Evolutionary conservation across 1,284 basidiomycete species (phyloP), one percentile per base, ranked within the genome.

Genomic region (Wolfiporia cocos): DNA sequence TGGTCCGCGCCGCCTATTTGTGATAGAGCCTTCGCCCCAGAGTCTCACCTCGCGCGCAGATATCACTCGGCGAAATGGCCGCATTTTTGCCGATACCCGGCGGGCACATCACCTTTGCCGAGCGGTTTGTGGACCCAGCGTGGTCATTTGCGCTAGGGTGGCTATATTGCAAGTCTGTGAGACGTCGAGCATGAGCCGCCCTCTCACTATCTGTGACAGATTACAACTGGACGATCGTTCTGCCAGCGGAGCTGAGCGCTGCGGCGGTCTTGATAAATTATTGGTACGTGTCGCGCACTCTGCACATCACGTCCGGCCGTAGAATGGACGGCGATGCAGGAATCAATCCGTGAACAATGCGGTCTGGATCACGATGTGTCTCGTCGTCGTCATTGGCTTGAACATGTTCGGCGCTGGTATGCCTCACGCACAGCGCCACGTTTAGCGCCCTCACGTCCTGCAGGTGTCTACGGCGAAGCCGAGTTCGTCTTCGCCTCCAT

Each of bases 81-180:
- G 54, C 64, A 1, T 62, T 58, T 44, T 52, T 66, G 14, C 69
- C 69, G 7, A 45, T 73, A 0, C 62, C 61, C 37, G 84, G 80
- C 47, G 80, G 89, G 4, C 89, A 91, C 59, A 86, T 92, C 59
- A 82, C 76, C 38, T 69, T 92, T 30, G 85, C 89, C 3, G 78
- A 78, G 49, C 81, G 86, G 32, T 90, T 90, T 57, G 81, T 91
- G 20, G 80, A 89, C 55, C 81, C 83, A 4, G 83, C 88, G 2
- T 71, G 92, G 46, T 82, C 82, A 1, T 91, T 91, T 55, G 76
- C 87, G 12, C 79, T 86, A 78, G 87, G 86, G 9, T 91, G 84
- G 83, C 82, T 87, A 55, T 89, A 88, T 58, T 61, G 59, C 85
- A 39, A 26, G 55, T 46, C 9, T 5, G 22, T 18, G 9, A 20